Evolutionary conservation across 208 protist genomes (phyloP).

Genomic region (Trypanosomatidae sp.): DNA sequence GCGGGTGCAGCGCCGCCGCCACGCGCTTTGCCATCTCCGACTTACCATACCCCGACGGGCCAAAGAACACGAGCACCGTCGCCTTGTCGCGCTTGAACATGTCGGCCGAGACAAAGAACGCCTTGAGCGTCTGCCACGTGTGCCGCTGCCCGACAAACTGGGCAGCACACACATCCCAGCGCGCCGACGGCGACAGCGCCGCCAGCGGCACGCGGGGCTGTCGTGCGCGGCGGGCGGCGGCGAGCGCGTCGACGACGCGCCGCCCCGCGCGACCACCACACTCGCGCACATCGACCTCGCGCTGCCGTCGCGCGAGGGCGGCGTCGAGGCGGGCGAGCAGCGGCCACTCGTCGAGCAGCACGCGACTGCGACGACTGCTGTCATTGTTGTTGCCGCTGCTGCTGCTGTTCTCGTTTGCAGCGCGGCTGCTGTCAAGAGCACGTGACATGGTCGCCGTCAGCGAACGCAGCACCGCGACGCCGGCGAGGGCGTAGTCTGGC

Average conservation of each 20-base stretch:
- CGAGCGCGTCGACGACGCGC: constrained; percentile 5
- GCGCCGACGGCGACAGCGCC: constrained; percentile 6
- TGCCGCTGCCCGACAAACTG: constrained; percentile 68
- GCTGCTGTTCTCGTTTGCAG: too few relatives aligned
- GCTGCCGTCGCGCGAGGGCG: constrained; percentile 24
- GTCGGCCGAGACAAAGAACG: constrained; percentile 42
- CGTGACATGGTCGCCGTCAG: too few relatives aligned
- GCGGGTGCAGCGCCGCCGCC: constrained; percentile 40
- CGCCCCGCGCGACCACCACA: constrained; percentile 8
- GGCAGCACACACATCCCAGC: constrained; percentile 22
- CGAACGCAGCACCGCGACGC: too few relatives aligned
- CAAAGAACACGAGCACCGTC: constrained; percentile 72
- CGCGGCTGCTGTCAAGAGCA: too few relatives aligned
- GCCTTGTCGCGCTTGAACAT: constrained; percentile 64
- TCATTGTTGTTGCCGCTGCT: too few relatives aligned
- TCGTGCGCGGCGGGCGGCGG: background rate
- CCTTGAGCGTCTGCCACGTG: constrained; percentile 28
- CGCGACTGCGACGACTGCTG: too few relatives aligned
- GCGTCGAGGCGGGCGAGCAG: constrained; percentile 16
- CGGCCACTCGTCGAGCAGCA: constrained; percentile 8
- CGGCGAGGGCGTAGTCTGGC: too few relatives aligned
- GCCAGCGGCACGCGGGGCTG: background rate
- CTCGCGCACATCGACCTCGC: constrained; percentile 22
- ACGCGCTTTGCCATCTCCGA: constrained; percentile 63
- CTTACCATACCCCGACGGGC: constrained; percentile 75